These are phyloP conservation scores for Limonium bicolor DNA, from an alignment of 148 eudicot genomes.

Conservation along the genomic window DNA sequence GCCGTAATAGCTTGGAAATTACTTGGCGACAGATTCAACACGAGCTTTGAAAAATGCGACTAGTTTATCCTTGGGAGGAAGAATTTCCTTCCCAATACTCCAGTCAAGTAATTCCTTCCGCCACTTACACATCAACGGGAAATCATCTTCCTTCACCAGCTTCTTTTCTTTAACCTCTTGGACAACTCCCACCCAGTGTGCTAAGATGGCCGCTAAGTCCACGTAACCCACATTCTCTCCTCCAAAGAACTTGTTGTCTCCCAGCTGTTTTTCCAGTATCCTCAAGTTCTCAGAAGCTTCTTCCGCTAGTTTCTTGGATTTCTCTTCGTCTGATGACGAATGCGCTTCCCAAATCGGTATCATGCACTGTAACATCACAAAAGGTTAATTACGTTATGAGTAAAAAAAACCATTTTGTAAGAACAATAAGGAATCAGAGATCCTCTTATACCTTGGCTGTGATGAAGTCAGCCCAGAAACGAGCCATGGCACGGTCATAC, in stretches of 20 bases:
- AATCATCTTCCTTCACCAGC: not conserved
- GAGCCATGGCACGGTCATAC: constrained; percentile 16
- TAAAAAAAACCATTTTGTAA: not conserved
- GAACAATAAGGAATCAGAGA: not conserved
- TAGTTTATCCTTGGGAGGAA: not conserved
- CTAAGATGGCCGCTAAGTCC: not conserved
- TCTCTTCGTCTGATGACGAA: not conserved
- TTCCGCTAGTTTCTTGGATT: not conserved
- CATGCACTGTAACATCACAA: not conserved
- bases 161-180: not conserved
- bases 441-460: constrained; percentile 13
- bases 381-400: not conserved
- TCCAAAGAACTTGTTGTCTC: not conserved
- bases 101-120: not conserved
- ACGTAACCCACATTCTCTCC: not conserved
- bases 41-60: not conserved
- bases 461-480: constrained; percentile 27
- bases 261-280: not conserved
- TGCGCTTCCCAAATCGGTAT: not conserved
- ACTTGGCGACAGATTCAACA: not conserved
- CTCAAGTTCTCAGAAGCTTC: not conserved
- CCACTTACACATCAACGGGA: not conserved
- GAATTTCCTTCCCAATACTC: not conserved
- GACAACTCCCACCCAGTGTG: not conserved
- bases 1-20: no score